A percentile compares a stretch with the other conserved stretches of the same genome.
These are phyloP conservation scores for Linnemannia schmuckeri DNA, from an alignment of 192 early-diverging fungal genomes.

Conservation along the genomic window DNA sequence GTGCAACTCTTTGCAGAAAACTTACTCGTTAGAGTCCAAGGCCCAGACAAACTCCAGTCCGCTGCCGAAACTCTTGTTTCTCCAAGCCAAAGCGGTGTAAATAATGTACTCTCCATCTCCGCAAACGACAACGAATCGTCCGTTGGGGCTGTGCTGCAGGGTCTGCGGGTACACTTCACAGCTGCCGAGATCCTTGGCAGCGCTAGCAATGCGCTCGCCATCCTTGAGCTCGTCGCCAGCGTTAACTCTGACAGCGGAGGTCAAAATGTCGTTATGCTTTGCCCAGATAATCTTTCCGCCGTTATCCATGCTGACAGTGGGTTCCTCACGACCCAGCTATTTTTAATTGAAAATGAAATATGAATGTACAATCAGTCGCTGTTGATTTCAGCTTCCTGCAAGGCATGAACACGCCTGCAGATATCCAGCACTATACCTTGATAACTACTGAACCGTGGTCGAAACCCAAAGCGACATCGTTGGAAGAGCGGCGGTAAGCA, in stretches of 20 bases:
- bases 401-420: not conserved
- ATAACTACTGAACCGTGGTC: conserved; percentile 96
- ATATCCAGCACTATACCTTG: conserved; percentile 62
- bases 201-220: conserved; percentile 90
- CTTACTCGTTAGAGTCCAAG: conserved; percentile 92
- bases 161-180: conserved; percentile 99
- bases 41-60: conserved; percentile 99
- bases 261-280: conserved; percentile 96
- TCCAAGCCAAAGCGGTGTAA: conserved; percentile 99
- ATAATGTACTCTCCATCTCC: conserved; percentile 99
- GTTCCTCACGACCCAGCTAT: conserved; percentile 92
- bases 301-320: conserved; percentile 96
- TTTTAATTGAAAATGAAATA: not conserved
- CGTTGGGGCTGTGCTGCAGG: conserved; percentile 97
- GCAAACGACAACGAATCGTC: conserved; percentile 97
- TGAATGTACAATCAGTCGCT: not conserved
- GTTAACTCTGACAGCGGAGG: conserved; percentile 91
- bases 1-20: not conserved
- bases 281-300: conserved; percentile 99
- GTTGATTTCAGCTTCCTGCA: not conserved
- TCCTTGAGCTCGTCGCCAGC: conserved; percentile 89
- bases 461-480: conserved; percentile 95
- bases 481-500: conserved; percentile 87
- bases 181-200: conserved; percentile 96
- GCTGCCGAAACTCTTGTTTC: conserved; percentile 99